Evolutionary conservation across 139 green algal genomes (phyloP), one percentile per base, ranked within the genome.

Genomic region (Eudorina sp.): DNA sequence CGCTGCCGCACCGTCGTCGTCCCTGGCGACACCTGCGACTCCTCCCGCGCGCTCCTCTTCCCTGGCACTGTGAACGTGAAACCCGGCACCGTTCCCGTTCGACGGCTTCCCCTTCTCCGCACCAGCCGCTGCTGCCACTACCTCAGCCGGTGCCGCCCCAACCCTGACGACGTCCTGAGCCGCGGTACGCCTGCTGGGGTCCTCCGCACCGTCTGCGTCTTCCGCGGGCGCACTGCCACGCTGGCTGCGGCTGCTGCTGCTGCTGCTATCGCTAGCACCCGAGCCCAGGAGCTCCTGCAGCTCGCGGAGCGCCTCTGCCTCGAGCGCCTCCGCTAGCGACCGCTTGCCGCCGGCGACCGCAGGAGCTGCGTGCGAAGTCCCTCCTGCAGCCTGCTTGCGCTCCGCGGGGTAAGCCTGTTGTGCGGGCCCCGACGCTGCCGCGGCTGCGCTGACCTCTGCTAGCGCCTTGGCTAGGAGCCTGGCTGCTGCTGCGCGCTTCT

Each of bases 391-490:
- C 25, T 70, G 34, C 53, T 25, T 53, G 3, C 55, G 77, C 0
- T 7, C 77, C 38, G 36, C 53, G 38, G 53, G 4, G 5, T 11
- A 36, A 1, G 77, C 53, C 9, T n/a, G n/a, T n/a, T n/a, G 36
- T 18, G 79, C 31, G 34, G 79, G 41, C 16, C 29, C 51, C 36
- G 40, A 9, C 6, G 80, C 41, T 6, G 80, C 80, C 8, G 80
- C 80, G 3, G 80, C 60, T 6, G 80, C 81, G 19, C 13, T 69
- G 16, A 87, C 81, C 45, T 78, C 62, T 48, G 62, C 45, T 51
- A 87, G 81, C 46, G 81, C 81, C 34, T 87, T 36, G 23, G 31
- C 43, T 0, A 87, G 81, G 16, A 87, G 81, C 31, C 46, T 51
- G 2, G 81, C 25, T 3, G 81, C 81, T 2, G 64, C 64, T 40